Conservation (phyloP, 805 yeast species). For the Maudiozyma bulderi region DNA sequence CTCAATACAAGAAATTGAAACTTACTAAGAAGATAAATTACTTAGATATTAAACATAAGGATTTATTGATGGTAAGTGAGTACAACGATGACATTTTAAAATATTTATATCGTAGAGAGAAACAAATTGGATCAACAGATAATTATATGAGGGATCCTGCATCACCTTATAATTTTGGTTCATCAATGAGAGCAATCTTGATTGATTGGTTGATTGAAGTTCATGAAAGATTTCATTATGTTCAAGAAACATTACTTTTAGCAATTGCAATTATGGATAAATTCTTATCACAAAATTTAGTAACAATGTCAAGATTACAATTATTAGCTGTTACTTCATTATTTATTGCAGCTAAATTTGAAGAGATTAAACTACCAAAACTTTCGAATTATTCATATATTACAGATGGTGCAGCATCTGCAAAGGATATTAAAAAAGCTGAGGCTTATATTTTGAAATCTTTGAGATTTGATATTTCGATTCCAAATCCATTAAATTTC, state of each 20-base stretch:
- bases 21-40: slow-evolving; percentile 26
- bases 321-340: slow-evolving; percentile 76
- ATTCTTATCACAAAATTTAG: slow-evolving; percentile 63
- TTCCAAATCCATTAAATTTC: slow-evolving; percentile 86
- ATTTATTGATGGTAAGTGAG: slow-evolving; percentile 81
- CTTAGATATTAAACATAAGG: slow-evolving; percentile 20
- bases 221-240: slow-evolving; percentile 68
- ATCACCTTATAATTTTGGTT: slow-evolving; percentile 58
- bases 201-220: slow-evolving; percentile 92
- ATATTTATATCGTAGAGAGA: slow-evolving; percentile 59
- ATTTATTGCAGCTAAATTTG: slow-evolving; percentile 89
- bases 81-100: slow-evolving; percentile 79
- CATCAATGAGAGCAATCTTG: slow-evolving; percentile 73
- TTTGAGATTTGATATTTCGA: slow-evolving; percentile 64
- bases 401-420: slow-evolving; percentile 80
- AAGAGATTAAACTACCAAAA: slow-evolving; percentile 82
- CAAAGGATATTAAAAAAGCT: slow-evolving; percentile 71
- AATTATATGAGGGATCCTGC: slow-evolving; percentile 41
- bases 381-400: slow-evolving; percentile 77
- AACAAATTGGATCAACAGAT: slow-evolving; percentile 55
- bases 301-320: slow-evolving; percentile 71
- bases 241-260: slow-evolving; percentile 77
- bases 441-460: slow-evolving; percentile 69
- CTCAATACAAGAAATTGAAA: neutral
- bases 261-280: slow-evolving; percentile 84